phyloP scores from a whole-genome alignment of 1,284 basidiomycete species.

The Sanghuangporus sanghuang region DNA sequence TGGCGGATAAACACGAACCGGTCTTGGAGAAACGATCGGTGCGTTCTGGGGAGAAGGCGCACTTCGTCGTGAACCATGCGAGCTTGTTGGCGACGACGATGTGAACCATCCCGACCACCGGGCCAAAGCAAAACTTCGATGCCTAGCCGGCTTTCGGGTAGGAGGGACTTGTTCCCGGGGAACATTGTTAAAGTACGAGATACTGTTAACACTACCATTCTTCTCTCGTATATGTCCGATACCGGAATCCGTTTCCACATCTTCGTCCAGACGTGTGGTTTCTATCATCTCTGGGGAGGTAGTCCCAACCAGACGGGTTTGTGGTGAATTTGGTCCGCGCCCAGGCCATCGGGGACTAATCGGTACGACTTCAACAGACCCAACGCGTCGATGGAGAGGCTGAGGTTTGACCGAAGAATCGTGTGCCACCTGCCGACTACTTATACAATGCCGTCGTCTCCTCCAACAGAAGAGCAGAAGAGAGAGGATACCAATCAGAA shows the following conservation, averaged over 20 bases:
- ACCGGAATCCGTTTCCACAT: slow-evolving; percentile 14
- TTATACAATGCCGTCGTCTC: slow-evolving; percentile 21
- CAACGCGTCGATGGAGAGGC: slow-evolving; percentile 4
- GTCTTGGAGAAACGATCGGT: slow-evolving; percentile 12
- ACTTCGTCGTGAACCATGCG: slow-evolving; percentile 1
- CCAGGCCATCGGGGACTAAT: slow-evolving; percentile 2
- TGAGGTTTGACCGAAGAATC: neutral
- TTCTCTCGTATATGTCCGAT: slow-evolving; percentile 14
- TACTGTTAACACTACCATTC: slow-evolving; percentile 1
- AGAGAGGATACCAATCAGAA: slow-evolving; percentile 33
- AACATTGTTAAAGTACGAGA: slow-evolving; percentile 6
- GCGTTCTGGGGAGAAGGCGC: neutral
- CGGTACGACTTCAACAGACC: neutral
- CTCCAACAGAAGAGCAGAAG: slow-evolving; percentile 42
- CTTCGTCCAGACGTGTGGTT: neutral
- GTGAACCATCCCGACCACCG: slow-evolving; percentile 16
- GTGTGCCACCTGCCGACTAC: slow-evolving; percentile 19
- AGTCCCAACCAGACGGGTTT: neutral
- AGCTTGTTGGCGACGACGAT: slow-evolving; percentile 4
- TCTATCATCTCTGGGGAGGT: neutral
- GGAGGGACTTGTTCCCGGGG: slow-evolving; percentile 1
- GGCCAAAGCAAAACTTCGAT: slow-evolving; percentile 6
- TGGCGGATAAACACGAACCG: slow-evolving; percentile 4
- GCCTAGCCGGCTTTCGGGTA: neutral
- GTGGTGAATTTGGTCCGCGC: neutral